phyloP scores from a whole-genome alignment of 345 rosid genomes.

The Excoecaria agallocha region DNA sequence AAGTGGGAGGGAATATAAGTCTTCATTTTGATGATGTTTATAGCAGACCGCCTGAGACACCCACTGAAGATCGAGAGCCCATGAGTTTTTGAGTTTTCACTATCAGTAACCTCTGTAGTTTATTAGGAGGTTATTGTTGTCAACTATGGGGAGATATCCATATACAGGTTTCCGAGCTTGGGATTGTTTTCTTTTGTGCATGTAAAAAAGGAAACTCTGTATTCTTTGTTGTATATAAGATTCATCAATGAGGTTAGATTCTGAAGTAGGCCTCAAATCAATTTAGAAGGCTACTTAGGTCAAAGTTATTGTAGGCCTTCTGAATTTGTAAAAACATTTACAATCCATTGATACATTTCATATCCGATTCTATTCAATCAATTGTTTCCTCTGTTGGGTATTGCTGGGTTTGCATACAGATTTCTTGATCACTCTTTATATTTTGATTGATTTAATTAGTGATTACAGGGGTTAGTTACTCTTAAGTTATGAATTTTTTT shows the following conservation, averaged over 20 bases:
- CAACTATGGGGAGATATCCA: conserved; percentile 18
- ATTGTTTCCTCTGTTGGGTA: not conserved
- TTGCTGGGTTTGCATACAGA: too few relatives aligned
- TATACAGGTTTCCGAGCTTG: conserved; percentile 35
- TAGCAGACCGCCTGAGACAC: conserved; percentile 60
- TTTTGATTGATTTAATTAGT: too few relatives aligned
- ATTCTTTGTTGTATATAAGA: conserved; percentile 56
- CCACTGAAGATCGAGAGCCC: conserved; percentile 25
- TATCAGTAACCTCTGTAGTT: not conserved
- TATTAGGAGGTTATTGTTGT: not conserved
- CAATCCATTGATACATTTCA: conserved; percentile 19
- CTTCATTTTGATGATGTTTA: conserved; percentile 86
- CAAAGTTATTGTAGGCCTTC: conserved; percentile 20
- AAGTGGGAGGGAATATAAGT: conserved; percentile 45
- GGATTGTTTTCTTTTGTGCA: conserved; percentile 2
- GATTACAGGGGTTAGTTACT: too few relatives aligned
- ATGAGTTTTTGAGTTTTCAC: conserved; percentile 19
- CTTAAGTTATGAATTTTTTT: too few relatives aligned
- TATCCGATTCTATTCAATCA: conserved; percentile 14
- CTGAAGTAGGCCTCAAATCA: conserved; percentile 21
- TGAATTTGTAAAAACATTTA: conserved; percentile 27
- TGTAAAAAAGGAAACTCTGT: conserved; percentile 30
- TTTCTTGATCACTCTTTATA: too few relatives aligned
- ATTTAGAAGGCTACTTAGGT: conserved; percentile 19
- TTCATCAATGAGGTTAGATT: conserved; percentile 31